Percentiles rank a stretch among this genome's conserved stretches.
Evolutionary conservation across 2,329 filamentous ascomycete species (phyloP).

Genomic region (Metarhizium brunneum): DNA sequence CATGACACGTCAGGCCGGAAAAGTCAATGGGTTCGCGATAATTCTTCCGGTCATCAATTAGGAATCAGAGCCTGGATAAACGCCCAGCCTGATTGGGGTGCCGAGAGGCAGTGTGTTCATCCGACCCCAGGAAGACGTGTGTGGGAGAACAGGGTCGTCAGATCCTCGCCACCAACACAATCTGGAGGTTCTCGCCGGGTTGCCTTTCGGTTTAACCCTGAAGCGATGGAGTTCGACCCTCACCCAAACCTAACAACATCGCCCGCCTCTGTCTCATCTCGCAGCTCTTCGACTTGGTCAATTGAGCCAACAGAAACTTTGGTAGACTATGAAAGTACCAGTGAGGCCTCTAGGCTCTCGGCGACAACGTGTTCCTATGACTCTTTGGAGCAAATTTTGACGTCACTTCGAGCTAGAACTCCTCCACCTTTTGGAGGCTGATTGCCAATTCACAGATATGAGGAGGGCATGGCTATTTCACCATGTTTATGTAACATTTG

Average conservation of each 20-base stretch:
- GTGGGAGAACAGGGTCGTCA: neutral
- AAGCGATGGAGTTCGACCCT: constrained; percentile 6
- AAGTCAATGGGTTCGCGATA: neutral
- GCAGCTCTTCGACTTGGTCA: neutral
- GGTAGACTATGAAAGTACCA: neutral
- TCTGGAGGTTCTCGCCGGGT: neutral
- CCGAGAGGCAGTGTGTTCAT: neutral
- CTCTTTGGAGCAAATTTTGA: neutral
- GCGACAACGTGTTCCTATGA: neutral
- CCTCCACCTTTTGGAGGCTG: neutral
- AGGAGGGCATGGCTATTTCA: neutral
- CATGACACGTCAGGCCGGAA: neutral
- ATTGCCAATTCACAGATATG: neutral
- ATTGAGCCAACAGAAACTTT: neutral
- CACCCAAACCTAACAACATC: neutral
- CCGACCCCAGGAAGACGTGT: constrained; percentile 3
- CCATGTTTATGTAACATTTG: neutral
- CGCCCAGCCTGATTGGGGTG: constrained; percentile 2
- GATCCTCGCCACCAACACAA: neutral
- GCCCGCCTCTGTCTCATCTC: neutral
- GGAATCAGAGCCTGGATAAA: constrained; percentile 7
- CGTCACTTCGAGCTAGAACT: neutral
- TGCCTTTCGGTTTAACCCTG: constrained; percentile 5
- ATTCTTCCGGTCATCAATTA: neutral
- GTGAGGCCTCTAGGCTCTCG: neutral